Conservation (phyloP, 2,329 filamentous ascomycete genomes). For the Sarocladium kiliense region DNA sequence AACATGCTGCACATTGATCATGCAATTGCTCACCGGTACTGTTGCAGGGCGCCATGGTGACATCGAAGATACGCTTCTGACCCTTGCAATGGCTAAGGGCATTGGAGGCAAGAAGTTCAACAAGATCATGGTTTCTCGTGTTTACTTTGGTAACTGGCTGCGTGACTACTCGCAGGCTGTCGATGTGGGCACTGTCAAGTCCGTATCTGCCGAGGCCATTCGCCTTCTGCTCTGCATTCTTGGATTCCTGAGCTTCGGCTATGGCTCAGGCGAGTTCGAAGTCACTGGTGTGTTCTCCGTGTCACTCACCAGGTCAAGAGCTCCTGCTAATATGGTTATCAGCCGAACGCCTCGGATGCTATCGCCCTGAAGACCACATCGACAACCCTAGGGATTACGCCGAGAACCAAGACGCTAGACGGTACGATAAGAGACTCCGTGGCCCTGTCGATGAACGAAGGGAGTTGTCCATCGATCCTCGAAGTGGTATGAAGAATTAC, state of each 20-base stretch:
- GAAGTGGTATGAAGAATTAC: slow-evolving; percentile 84
- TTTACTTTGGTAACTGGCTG: slow-evolving; percentile 97
- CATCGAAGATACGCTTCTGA: slow-evolving; percentile 85
- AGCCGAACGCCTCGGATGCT: slow-evolving; percentile 74
- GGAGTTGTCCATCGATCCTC: slow-evolving; percentile 73
- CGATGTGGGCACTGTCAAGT: slow-evolving; percentile 87
- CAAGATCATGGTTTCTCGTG: slow-evolving; percentile 80
- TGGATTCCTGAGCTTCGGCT: slow-evolving; percentile 84
- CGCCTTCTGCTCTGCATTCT: slow-evolving; percentile 83
- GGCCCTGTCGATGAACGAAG: slow-evolving; percentile 72
- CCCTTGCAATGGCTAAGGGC: slow-evolving; percentile 53
- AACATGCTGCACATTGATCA: background rate
- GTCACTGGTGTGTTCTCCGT: slow-evolving; percentile 46
- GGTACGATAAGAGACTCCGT: slow-evolving; percentile 76
- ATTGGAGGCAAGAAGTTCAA: slow-evolving; percentile 71
- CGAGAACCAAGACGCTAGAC: slow-evolving; percentile 78
- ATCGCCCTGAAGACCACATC: slow-evolving; percentile 70
- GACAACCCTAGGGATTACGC: slow-evolving; percentile 85
- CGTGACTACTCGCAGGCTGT: slow-evolving; percentile 91
- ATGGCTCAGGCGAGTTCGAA: slow-evolving; percentile 79
- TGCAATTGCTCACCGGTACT: background rate
- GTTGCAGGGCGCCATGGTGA: slow-evolving; percentile 73
- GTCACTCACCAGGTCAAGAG: background rate
- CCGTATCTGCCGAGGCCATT: slow-evolving; percentile 85
- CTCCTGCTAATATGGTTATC: background rate